Conservation (phyloP, 306 rosid species). For the Clitoria ternatea region DNA sequence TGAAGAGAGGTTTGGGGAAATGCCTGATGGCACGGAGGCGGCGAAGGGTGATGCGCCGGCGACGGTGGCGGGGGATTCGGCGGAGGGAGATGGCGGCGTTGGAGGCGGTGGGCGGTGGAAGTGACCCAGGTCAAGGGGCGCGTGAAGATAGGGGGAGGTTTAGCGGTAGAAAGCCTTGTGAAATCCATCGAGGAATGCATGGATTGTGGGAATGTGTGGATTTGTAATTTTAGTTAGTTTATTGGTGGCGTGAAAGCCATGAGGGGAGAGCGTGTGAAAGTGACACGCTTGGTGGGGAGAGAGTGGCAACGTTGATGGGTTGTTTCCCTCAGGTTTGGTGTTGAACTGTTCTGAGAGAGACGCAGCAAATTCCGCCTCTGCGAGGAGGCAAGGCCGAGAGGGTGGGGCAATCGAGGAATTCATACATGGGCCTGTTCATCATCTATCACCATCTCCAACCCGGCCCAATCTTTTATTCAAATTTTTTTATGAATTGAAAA, state of each 20-base stretch:
- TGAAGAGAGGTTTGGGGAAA: conserved; percentile 18
- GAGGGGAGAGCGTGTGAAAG: not conserved
- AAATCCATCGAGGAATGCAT: conserved; percentile 43
- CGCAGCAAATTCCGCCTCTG: conserved; percentile 12
- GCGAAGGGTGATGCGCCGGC: conserved; percentile 20
- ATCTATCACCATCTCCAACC: not conserved
- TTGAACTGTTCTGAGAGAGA: not conserved
- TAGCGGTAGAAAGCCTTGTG: conserved; percentile 27
- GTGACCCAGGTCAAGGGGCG: conserved; percentile 45
- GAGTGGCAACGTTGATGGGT: not conserved
- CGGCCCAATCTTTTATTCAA: too few relatives aligned
- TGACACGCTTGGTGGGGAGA: not conserved
- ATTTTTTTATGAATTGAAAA: too few relatives aligned
- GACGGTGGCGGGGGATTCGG: conserved; percentile 19
- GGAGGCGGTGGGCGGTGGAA: conserved; percentile 21
- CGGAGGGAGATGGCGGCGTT: conserved; percentile 26
- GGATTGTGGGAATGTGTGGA: not conserved
- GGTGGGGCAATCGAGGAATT: not conserved
- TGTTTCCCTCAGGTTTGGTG: not conserved
- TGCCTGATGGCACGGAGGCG: conserved; percentile 11
- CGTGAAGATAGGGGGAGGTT: conserved; percentile 27
- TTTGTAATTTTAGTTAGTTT: not conserved
- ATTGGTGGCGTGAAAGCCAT: not conserved
- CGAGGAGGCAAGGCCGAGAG: not conserved
- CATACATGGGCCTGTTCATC: not conserved